Evolutionary conservation across 2,329 filamentous ascomycete species (phyloP), one percentile per base, ranked within the genome.

Genomic region (Calonectria multiphialidica): DNA sequence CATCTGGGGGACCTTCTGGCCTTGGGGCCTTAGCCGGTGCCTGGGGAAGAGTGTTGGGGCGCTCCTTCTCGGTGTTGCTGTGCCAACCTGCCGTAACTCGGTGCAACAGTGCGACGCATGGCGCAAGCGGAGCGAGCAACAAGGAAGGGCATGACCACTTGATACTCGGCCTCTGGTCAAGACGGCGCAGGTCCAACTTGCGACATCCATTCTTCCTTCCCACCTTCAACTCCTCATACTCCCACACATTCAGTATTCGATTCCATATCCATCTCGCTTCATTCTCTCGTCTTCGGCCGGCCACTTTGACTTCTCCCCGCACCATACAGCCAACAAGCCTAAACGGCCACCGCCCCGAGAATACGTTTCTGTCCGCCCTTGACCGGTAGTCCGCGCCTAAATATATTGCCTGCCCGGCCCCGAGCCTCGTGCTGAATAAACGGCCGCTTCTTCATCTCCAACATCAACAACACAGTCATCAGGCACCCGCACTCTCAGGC

Each of bases 21-120:
- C 65, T 68, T 68, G 37, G 37, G 18, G 63, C 55, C 57, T 68
- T 49, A 25, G 33, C 45, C 18, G 53, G 30, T 21, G 53, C 33
- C 33, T 35, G 53, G 35, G 33, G 53, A 25, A 55, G 18, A 40
- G 21, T 62, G 40, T 42, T 44, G 40, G 37, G 49, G 49, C 59
- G 25, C 50, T 30, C 50, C 30, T 67, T 64, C 72, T 50, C 23
- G 18, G 12, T 63, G 83, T 84, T 84, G 83, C 82, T 78, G 62
- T 50, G 82, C 77, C 83, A 84, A 84, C 83, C 73, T 74, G 74
- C 81, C 80, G 71, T 79, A 76, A 78, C 78, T 79, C 44, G 77
- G 74, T 70, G 72, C 72, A 74, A 72, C 72, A 66, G 68, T 62
- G 74, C 69, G 79, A 78, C 77, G 73, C 75, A 73, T 61, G 45